Evolutionary conservation across 352 stramenopile species (phyloP).

Genomic region (Globisporangium echinulatum): DNA sequence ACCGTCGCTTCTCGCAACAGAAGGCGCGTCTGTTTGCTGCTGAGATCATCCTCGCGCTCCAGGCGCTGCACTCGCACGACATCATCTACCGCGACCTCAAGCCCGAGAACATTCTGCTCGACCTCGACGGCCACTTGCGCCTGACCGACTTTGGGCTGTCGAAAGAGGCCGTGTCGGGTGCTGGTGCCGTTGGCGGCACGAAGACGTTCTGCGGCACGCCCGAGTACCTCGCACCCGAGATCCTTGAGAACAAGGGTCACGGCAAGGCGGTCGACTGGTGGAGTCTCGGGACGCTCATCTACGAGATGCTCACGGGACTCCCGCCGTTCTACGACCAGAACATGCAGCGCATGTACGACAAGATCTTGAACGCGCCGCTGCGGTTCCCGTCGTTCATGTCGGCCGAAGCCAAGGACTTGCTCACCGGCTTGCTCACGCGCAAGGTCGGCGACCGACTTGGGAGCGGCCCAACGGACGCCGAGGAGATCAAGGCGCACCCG

Average conservation of each 20-base stretch:
- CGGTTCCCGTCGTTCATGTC: slow-evolving; percentile 90
- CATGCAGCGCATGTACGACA: slow-evolving; percentile 93
- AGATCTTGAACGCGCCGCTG: slow-evolving; percentile 89
- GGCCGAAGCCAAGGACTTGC: slow-evolving; percentile 79
- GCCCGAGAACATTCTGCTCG: slow-evolving; percentile 94
- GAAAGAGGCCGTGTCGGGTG: slow-evolving; percentile 88
- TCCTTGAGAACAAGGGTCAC: slow-evolving; percentile 92
- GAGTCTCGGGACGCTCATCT: slow-evolving; percentile 91
- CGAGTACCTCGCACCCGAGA: slow-evolving; percentile 94
- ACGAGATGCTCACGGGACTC: slow-evolving; percentile 91
- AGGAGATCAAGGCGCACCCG: slow-evolving; percentile 91
- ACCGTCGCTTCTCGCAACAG: slow-evolving; percentile 90
- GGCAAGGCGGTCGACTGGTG: slow-evolving; percentile 89
- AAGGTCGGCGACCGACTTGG: slow-evolving; percentile 86
- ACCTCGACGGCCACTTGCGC: slow-evolving; percentile 91
- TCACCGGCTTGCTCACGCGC: slow-evolving; percentile 79
- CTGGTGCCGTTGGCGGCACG: slow-evolving; percentile 68
- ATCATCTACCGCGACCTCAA: slow-evolving; percentile 97
- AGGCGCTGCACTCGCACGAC: slow-evolving; percentile 90
- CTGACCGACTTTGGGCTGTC: slow-evolving; percentile 94
- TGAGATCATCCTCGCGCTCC: slow-evolving; percentile 91
- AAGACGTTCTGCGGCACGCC: slow-evolving; percentile 92
- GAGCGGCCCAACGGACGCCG: slow-evolving; percentile 77
- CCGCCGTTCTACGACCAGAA: slow-evolving; percentile 94
- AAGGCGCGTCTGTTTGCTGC: slow-evolving; percentile 90